A percentile compares a stretch with the other conserved stretches of the same genome.
Conservation (phyloP, 2,329 filamentous ascomycete genomes). For the Arachnopeziza araneosa region DNA sequence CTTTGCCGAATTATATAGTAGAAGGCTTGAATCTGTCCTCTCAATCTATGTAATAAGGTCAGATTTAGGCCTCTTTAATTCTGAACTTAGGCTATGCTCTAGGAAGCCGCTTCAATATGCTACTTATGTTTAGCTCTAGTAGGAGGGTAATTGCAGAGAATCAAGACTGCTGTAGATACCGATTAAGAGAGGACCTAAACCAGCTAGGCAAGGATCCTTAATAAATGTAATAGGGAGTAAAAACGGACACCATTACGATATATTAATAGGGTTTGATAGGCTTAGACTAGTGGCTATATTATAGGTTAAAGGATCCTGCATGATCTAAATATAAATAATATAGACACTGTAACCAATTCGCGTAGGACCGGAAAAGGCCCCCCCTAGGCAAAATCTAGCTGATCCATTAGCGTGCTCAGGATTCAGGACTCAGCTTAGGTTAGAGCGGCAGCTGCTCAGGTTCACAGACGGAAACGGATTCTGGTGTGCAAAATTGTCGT, state of each 20-base stretch:
- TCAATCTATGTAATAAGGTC: too few relatives aligned
- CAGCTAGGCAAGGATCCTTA: too few relatives aligned
- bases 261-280: slow-evolving; percentile 6
- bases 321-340: slow-evolving; percentile 7
- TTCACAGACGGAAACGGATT: neutral
- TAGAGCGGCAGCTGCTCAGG: slow-evolving; percentile 7
- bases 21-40: too few relatives aligned
- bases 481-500: slow-evolving; percentile 1
- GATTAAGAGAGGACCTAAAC: too few relatives aligned
- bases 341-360: slow-evolving; percentile 8
- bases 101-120: too few relatives aligned
- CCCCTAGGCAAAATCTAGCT: slow-evolving; percentile 5
- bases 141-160: too few relatives aligned
- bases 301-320: slow-evolving; percentile 4
- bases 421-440: slow-evolving; percentile 9
- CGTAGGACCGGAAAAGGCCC: slow-evolving; percentile 1
- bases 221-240: neutral
- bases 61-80: too few relatives aligned
- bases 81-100: too few relatives aligned
- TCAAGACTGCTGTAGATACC: too few relatives aligned
- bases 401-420: slow-evolving; percentile 5
- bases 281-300: slow-evolving; percentile 6
- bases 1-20: too few relatives aligned
- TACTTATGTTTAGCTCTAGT: too few relatives aligned
- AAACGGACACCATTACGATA: slow-evolving; percentile 5